Base-by-base conservation (phyloP, 2,329 filamentous ascomycete species). In the Pseudogymnoascus destructans region DNA sequence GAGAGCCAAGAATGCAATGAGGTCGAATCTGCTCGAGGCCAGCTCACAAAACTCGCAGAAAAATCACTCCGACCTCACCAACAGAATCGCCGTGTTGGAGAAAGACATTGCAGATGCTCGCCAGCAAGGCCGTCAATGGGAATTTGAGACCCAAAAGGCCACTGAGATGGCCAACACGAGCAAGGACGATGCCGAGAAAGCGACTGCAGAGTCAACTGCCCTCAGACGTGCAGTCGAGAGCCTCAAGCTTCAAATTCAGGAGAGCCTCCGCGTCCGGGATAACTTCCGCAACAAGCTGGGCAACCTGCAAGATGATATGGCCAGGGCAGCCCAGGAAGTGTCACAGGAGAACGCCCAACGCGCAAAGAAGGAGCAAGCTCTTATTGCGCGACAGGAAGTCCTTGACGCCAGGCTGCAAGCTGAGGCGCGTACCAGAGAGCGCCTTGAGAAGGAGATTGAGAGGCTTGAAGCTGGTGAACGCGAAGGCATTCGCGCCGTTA, bases 221-320 rank as follows among this genome's bases (percentile, higher is more conserved):
- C 75, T 96, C 59, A 83, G 84, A 64, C 83, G 81, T 68, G 83
- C 84, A 27, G 81, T 95, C 59, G 81, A 85, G 61, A 85, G 83
- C 19, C 77, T 95, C 58, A 82, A 84, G 61, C 80, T 80, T 49
- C 90, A 95, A 68, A 81, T 93, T 40, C 85, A 93, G 66, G 91
- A 95, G 73, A 92, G 89, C 66, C 84, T 91, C 67, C 83, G 86
- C 62, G 80, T 95, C 60, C 85, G 90, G 59, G 89, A 95, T 69
- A 83, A 79, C 61, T 91, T 95, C 80, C 85, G 89, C 64, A 77
- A 77, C 69, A 95, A 93, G 71, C 87, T 96, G 66, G 82, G 92
- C 65, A 83, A 83, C 60, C 76, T 98, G 36, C 91, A 97, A 71
- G 81, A 89, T 62, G 89, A 96, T 65, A 92, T 97, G 85, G 80